Evolutionary conservation across 768 basidiomycete species (phyloP), one percentile per base, ranked within the genome.

Genomic region (Leccinum truebloodii): DNA sequence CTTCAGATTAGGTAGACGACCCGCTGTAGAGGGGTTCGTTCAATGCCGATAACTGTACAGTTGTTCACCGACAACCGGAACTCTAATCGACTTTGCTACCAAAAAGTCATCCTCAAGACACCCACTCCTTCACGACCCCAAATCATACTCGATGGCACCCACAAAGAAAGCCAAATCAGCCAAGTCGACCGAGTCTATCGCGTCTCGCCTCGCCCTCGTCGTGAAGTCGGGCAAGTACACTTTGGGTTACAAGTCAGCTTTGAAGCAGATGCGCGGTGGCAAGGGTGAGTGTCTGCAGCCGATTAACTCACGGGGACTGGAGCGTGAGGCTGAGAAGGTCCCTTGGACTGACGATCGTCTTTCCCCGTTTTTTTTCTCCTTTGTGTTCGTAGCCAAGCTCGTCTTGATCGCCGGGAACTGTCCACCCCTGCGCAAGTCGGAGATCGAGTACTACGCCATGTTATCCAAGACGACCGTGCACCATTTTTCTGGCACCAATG

Each of bases 381-480:
- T 61, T 46, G 65, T 52, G 52, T 16, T 39, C 46, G 44, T 41
- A 99, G 96, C 96, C 79, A 98, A 97, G 81, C 93, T 99, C 68
- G 90, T 99, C 74, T 81, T 99, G 77, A 97, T 99, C 74, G 94
- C 96, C 71, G 95, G 94, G 69, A 99, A 99, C 82, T 97, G 95
- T 82, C 97, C 97, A 60, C 97, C 97, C 64, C 87, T 99, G 64
- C 94, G 97, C 78, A 97, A 97, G 79, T 98, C 96, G 62, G 97
- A 99, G 84, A 85, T 99, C 61, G 97, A 99, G 83, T 99, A 98
- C 84, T 99, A 98, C 76, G 97, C 95, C 80, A 97, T 97, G 95
- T 85, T 99, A 75, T 97, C 95, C 68, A 99, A 99, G 84, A 98
- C 96, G 59, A 87, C 92, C 59, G 96, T 98, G 59, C 97, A 98